Conservation (phyloP, 23 red algal genomes). For the Agarophyton chilense region DNA sequence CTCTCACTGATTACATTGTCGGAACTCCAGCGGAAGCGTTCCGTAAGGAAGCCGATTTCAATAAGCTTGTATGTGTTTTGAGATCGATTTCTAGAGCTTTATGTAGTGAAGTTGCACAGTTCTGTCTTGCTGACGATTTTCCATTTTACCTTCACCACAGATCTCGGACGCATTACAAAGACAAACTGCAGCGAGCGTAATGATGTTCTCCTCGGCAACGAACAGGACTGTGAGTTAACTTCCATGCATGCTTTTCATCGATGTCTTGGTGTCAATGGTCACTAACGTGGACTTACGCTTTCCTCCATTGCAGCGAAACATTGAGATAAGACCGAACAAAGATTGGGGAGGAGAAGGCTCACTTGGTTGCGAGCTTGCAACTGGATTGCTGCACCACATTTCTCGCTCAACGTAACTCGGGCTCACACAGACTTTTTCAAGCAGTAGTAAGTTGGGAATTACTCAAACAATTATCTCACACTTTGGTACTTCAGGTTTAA, state of each 20-base stretch:
- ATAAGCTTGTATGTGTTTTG: slow-evolving; percentile 58
- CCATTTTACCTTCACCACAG: not conserved
- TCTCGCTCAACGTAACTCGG: slow-evolving; percentile 22
- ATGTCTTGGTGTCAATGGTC: not conserved
- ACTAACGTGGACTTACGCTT: not conserved
- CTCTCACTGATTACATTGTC: slow-evolving; percentile 81
- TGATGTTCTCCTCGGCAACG: slow-evolving; percentile 59
- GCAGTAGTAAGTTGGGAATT: not conserved
- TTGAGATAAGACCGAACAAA: slow-evolving; percentile 58
- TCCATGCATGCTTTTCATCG: not conserved
- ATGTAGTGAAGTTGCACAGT: too few relatives aligned
- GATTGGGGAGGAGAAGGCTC: slow-evolving; percentile 71
- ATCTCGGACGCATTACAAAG: slow-evolving; percentile 55
- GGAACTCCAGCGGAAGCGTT: slow-evolving; percentile 86
- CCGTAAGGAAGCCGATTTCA: slow-evolving; percentile 56
- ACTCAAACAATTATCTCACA: too few relatives aligned
- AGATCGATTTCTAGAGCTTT: not conserved
- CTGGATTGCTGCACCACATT: slow-evolving; percentile 58
- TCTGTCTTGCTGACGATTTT: not conserved
- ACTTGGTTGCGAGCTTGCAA: slow-evolving; percentile 67
- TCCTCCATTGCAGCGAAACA: slow-evolving; percentile 23
- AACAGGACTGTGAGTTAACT: slow-evolving; percentile 53
- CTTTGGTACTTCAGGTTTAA: not conserved
- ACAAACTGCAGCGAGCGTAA: slow-evolving; percentile 61
- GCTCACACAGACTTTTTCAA: not conserved